These are phyloP conservation scores for Persicaria maculosa DNA, from an alignment of 148 eudicot species.

Conservation along the genomic window DNA sequence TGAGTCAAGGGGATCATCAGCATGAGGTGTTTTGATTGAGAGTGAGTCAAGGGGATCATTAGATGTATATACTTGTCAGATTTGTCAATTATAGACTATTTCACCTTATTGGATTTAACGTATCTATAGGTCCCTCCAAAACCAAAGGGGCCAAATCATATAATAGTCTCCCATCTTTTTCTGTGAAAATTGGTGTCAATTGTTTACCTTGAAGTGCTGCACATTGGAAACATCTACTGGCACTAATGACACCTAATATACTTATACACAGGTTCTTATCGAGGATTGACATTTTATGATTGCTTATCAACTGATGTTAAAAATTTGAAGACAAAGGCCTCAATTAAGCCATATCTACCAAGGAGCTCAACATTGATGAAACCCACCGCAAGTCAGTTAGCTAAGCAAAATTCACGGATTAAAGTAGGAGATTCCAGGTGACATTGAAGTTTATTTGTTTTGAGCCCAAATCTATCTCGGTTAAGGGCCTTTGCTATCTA, in stretches of 20 bases:
- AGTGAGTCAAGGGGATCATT: too few species aligned
- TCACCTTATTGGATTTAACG: too few species aligned
- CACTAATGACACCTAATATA: neutral
- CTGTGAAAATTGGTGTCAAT: neutral
- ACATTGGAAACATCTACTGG: too few species aligned
- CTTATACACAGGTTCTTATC: conserved; percentile 25
- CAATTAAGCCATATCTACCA: conserved; percentile 37
- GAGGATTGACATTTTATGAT: conserved; percentile 47
- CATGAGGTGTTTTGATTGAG: too few species aligned
- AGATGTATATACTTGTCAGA: too few species aligned
- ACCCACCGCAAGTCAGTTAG: conserved; percentile 91
- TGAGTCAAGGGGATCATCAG: too few species aligned
- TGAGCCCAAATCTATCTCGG: neutral
- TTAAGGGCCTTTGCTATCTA: neutral
- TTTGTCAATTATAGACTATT: too few species aligned
- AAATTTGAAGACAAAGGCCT: conserved; percentile 28
- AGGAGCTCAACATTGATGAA: conserved; percentile 87
- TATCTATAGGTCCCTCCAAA: too few species aligned
- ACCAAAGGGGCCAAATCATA: too few species aligned
- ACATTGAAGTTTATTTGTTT: neutral
- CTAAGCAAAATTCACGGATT: conserved; percentile 63
- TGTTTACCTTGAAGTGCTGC: neutral
- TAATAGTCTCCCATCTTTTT: neutral
- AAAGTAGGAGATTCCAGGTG: conserved; percentile 47
- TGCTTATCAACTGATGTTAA: conserved; percentile 27